Conservation (phyloP, 768 basidiomycete genomes). For the Ramaria sp. region DNA sequence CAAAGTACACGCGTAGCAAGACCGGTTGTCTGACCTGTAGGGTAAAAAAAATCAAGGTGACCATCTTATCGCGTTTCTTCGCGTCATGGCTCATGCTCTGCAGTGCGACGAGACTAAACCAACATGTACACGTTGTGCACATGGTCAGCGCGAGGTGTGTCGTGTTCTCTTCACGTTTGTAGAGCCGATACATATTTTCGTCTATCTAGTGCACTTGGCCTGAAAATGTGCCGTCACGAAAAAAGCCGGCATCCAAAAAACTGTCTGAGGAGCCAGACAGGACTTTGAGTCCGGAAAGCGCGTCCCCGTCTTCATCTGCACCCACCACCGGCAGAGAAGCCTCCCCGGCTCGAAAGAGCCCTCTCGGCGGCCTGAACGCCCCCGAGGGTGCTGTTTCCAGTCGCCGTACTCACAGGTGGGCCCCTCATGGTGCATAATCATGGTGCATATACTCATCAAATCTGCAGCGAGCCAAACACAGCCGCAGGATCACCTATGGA, state of each 20-base stretch:
- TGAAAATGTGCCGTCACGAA: constrained; percentile 61
- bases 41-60: constrained; percentile 88
- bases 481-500: constrained; percentile 2
- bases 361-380: background rate
- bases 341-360: constrained; percentile 9
- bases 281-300: constrained; percentile 36
- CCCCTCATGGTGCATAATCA: background rate
- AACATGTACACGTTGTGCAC: constrained; percentile 74
- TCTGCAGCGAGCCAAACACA: constrained; percentile 8
- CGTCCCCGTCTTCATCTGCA: constrained; percentile 53
- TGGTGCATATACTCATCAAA: background rate
- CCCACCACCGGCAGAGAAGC: constrained; percentile 6
- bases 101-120: constrained; percentile 91
- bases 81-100: constrained; percentile 1
- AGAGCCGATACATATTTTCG: constrained; percentile 4
- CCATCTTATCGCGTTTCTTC: constrained; percentile 15
- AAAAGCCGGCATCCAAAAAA: constrained; percentile 48
- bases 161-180: background rate
- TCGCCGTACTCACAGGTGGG: constrained; percentile 4
- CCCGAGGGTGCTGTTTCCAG: background rate
- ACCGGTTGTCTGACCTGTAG: constrained; percentile 92
- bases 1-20: constrained; percentile 91
- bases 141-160: constrained; percentile 73
- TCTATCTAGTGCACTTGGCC: constrained; percentile 68
- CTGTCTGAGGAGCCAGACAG: constrained; percentile 20